Evolutionary conservation across 768 basidiomycete species (phyloP), one percentile per base, ranked within the genome.

Genomic region (Amylocystis lapponica): DNA sequence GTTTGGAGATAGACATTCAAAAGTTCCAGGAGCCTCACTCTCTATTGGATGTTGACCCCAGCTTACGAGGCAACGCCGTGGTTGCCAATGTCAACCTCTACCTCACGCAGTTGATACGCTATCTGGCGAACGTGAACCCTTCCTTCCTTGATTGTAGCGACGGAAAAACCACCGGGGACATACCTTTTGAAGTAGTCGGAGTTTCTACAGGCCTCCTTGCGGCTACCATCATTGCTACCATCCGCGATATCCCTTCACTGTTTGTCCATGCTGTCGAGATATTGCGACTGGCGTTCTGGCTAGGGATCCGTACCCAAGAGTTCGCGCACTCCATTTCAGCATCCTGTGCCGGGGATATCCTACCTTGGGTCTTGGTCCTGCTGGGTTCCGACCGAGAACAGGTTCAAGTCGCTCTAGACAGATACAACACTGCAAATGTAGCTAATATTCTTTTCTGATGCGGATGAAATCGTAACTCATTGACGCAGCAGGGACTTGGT

Each of bases 121-220:
- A 41, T 35, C 13, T 50, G 17, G 49, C 46, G 2, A 22, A 20
- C 20, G 10, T 20, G 17, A 25, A 29, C 4, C 4, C n/a, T 19
- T 27, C 27, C 23, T 17, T n/a, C n/a, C n/a, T n/a, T n/a, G n/a
- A n/a, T n/a, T n/a, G n/a, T n/a, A n/a, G n/a, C n/a, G n/a, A n/a
- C n/a, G n/a, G n/a, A n/a, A n/a, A n/a, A n/a, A n/a, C n/a, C n/a
- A n/a, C n/a, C n/a, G n/a, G n/a, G n/a, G n/a, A n/a, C n/a, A n/a
- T n/a, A n/a, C n/a, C n/a, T 13, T 14, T 6, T 27, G 21, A 17
- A 39, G n/a, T 34, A 12, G 36, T 51, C n/a, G 53, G 49, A 20
- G 51, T 52, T 21, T 55, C 53, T 14, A 55, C 41, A 2, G 53
- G 53, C 3, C 38, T 51, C 19, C 29, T 55, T 27, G 50, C 53